phyloP scores from a whole-genome alignment of 2,329 filamentous ascomycete species.

The Aspergillus carbonarius region DNA sequence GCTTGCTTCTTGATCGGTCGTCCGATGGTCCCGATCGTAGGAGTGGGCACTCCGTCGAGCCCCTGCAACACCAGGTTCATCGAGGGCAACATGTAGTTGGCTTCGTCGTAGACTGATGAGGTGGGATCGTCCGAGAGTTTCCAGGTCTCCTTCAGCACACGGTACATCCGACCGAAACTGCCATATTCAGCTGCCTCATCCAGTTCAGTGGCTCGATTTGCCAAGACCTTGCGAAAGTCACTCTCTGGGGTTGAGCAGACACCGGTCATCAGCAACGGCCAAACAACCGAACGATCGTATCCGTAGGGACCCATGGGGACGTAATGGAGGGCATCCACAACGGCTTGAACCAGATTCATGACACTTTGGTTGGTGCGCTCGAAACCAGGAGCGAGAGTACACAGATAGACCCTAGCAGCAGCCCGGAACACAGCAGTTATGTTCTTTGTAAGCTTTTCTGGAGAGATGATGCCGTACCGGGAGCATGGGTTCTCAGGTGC shows the following conservation, averaged over 20 bases:
- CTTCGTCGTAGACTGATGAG: neutral
- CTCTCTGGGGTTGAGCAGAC: conserved; percentile 71
- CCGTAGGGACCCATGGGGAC: conserved; percentile 78
- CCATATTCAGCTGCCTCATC: conserved; percentile 76
- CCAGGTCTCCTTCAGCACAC: conserved; percentile 81
- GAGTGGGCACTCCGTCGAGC: neutral
- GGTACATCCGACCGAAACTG: conserved; percentile 78
- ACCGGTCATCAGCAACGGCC: conserved; percentile 87
- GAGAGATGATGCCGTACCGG: conserved; percentile 68
- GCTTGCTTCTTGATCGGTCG: conserved; percentile 50
- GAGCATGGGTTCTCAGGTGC: conserved; percentile 58
- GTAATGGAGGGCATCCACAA: conserved; percentile 72
- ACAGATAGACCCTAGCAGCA: conserved; percentile 89
- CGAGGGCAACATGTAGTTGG: neutral
- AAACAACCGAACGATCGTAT: conserved; percentile 85
- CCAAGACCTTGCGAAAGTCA: conserved; percentile 72
- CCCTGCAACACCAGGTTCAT: neutral
- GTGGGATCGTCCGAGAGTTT: conserved; percentile 62
- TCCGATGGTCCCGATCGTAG: conserved; percentile 7
- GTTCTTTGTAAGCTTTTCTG: conserved; percentile 80
- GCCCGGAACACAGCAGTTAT: conserved; percentile 87
- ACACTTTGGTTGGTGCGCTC: conserved; percentile 70
- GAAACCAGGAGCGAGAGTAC: conserved; percentile 86
- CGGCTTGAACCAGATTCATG: conserved; percentile 71
- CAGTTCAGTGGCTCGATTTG: conserved; percentile 69